These are phyloP conservation scores for Apiospora sp. DNA, from an alignment of 2,329 filamentous ascomycete species.

Conservation along the genomic window DNA sequence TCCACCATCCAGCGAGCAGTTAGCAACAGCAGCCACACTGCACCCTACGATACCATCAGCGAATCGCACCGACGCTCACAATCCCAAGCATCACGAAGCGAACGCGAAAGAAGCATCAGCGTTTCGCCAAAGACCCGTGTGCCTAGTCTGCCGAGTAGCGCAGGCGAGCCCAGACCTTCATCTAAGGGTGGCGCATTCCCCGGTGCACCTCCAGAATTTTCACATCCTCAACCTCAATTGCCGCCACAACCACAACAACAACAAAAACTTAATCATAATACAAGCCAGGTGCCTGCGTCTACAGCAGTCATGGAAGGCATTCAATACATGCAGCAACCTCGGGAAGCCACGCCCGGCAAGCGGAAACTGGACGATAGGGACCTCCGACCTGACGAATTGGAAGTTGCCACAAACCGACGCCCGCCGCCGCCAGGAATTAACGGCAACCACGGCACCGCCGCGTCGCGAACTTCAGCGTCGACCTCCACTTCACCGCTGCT, in stretches of 20 bases:
- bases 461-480: conserved; percentile 22
- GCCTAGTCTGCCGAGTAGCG: conserved; percentile 52
- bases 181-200: conserved; percentile 22
- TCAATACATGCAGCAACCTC: conserved; percentile 38
- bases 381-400: conserved; percentile 59
- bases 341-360: conserved; percentile 52
- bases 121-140: conserved; percentile 81
- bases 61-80: conserved; percentile 58
- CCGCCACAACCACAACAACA: conserved; percentile 42
- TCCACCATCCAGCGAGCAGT: conserved; percentile 50
- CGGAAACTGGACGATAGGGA: conserved; percentile 58
- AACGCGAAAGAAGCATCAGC: conserved; percentile 75
- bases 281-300: background rate
- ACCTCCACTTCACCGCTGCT: conserved; percentile 43
- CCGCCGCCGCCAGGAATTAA: conserved; percentile 60
- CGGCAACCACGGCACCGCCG: conserved; percentile 43
- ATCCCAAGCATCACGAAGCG: conserved; percentile 59
- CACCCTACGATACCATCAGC: conserved; percentile 51
- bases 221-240: conserved; percentile 36
- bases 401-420: conserved; percentile 51
- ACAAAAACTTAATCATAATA: conserved; percentile 27
- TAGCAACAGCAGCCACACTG: conserved; percentile 50
- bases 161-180: conserved; percentile 23
- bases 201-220: conserved; percentile 20
- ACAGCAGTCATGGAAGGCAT: conserved; percentile 28